Evolutionary conservation across 1,139 yeast genomes (phyloP).

Genomic region (Nakaseomyces kungkrabaensis): DNA sequence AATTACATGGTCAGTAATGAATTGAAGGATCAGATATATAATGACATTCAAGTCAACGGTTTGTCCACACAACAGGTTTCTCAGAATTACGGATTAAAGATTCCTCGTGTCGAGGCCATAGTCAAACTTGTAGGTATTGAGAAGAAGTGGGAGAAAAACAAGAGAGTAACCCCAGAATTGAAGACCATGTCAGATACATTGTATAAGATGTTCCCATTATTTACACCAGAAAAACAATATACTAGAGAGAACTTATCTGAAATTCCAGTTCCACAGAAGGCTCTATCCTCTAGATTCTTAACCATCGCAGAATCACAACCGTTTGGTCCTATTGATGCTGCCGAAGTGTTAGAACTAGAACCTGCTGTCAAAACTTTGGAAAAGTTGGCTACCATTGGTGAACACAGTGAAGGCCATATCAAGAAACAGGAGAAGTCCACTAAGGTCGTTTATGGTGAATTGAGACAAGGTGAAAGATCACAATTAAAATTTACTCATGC

Average conservation of each 20-base stretch:
- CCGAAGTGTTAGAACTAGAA: constrained; percentile 67
- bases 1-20: constrained; percentile 49
- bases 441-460: constrained; percentile 26
- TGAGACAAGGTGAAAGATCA: constrained; percentile 44
- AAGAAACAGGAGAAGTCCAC: constrained; percentile 13
- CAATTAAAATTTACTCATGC: constrained; percentile 68
- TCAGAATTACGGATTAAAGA: constrained; percentile 65
- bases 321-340: constrained; percentile 98
- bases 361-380: constrained; percentile 75
- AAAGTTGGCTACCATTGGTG: constrained; percentile 50
- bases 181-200: constrained; percentile 47
- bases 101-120: constrained; percentile 81
- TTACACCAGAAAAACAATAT: constrained; percentile 31
- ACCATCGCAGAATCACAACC: constrained; percentile 92
- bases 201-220: constrained; percentile 77
- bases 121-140: constrained; percentile 59
- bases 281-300: constrained; percentile 72
- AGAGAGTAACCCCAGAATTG: constrained; percentile 42
- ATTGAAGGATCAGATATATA: constrained; percentile 49
- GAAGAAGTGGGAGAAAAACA: constrained; percentile 43
- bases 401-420: constrained; percentile 32
- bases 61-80: constrained; percentile 66
- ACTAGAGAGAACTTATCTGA: constrained; percentile 74
- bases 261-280: constrained; percentile 83
- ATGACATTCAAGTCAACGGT: constrained; percentile 45